phyloP scores from a whole-genome alignment of 305 asterid species.

The Fraxinus greggii region DNA sequence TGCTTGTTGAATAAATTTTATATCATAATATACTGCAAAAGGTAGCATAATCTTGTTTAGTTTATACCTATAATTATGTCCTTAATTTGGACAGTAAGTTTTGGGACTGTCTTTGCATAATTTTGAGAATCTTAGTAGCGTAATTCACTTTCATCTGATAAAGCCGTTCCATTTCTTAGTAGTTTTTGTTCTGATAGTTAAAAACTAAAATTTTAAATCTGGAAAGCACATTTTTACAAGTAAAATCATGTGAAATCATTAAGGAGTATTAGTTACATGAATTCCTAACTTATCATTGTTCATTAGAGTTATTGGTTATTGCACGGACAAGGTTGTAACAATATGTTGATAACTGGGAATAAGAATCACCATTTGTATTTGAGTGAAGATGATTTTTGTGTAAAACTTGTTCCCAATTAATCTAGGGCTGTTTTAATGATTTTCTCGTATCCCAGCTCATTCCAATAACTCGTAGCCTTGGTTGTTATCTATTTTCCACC shows the following conservation, averaged over 20 bases:
- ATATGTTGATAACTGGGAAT: background rate
- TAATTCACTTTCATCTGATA: background rate
- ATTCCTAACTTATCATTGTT: background rate
- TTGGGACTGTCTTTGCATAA: background rate
- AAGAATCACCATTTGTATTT: background rate
- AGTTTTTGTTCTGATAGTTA: background rate
- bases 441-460: background rate
- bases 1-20: background rate
- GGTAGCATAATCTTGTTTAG: background rate
- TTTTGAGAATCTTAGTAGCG: background rate
- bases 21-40: background rate
- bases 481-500: background rate
- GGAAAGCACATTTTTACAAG: background rate
- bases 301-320: background rate
- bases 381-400: background rate
- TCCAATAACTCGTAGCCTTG: background rate
- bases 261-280: background rate
- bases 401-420: background rate
- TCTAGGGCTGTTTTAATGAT: background rate
- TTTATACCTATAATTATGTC: background rate
- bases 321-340: background rate
- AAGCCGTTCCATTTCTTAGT: background rate
- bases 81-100: background rate
- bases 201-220: background rate
- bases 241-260: background rate